phyloP scores from a whole-genome alignment of 148 eudicot genomes.

The Heliamphora exappendiculata region DNA sequence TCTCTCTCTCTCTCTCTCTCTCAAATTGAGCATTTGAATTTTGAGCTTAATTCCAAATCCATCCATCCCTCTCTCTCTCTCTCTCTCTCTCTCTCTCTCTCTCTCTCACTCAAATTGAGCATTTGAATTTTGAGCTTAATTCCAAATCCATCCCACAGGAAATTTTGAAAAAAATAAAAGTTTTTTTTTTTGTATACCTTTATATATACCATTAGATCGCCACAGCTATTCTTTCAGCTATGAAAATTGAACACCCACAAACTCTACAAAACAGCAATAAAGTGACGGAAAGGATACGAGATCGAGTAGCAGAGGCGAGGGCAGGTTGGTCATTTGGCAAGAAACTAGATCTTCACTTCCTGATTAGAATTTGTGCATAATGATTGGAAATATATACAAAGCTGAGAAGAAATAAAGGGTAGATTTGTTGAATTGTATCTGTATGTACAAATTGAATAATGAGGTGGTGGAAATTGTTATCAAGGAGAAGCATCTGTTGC shows the following conservation, averaged over 20 bases:
- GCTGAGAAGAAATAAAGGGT: slow-evolving; percentile 7
- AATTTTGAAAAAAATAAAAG: background rate
- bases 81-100: slow-evolving; percentile 6
- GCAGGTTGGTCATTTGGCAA: background rate
- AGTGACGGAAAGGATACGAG: background rate
- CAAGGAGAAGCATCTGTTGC: too few species aligned
- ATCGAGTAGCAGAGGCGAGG: background rate
- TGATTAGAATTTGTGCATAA: background rate
- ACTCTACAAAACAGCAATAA: background rate
- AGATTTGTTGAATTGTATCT: background rate
- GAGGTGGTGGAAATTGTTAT: background rate
- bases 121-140: background rate
- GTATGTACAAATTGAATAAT: slow-evolving; percentile 8
- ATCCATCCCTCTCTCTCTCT: slow-evolving; percentile 5
- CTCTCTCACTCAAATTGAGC: slow-evolving; percentile 5
- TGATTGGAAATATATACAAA: background rate
- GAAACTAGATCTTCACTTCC: background rate
- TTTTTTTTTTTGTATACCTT: background rate
- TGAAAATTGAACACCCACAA: too few species aligned
- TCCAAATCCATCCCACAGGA: background rate
- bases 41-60: background rate
- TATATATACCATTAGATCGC: too few species aligned
- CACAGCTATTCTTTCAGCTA: background rate
- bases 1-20: slow-evolving; percentile 11
- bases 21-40: background rate